Evolutionary conservation across 208 protist species (phyloP), one percentile per base, ranked within the genome.

Genomic region (Herpetomonas samuelpessoai): DNA sequence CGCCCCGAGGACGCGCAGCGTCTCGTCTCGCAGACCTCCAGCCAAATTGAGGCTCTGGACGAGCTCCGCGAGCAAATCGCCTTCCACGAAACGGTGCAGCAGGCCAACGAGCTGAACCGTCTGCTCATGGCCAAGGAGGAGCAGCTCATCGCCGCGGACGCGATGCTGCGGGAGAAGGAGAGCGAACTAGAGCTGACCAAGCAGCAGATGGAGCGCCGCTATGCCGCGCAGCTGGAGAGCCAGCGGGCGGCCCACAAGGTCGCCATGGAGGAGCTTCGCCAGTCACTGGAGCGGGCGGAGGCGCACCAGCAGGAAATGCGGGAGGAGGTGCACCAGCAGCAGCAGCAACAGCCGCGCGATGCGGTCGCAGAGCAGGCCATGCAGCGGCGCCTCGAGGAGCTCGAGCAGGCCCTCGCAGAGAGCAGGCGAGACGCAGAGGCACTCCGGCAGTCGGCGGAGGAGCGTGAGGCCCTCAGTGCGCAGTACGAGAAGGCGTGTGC

Each of bases 81-180:
- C 46, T 27, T 19, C 46, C 19, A 56, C 6, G 35, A 41, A 6
- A 41, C 35, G 35, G 12, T 39, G 64, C 53, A 71, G 59, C 48
- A 67, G 26, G 58, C 49, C 26, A 48, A 19, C n/a, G 27, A 57
- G 18, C 60, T 68, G n/a, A 52, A 64, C 24, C 18, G 31, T 2
- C 28, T 58, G 9, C 35, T 66, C 10, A 54, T 68, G 41, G 54
- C 68, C 21, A 62, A 70, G n/a, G 62, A 75, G 35, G 30, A 53
- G 30, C 28, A 64, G 47, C 45, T 64, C 39, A 44, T 64, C 26
- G 47, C 19, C 3, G 48, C 48, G 65, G 48, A 64, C 48, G 44
- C 62, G 35, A 25, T 56, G 19, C 57, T 71, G 27, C 25, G 48
- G 2, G 56, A 64, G 18, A 30, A 53, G 47, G 39, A 35, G 24